Percentiles rank a stretch among this genome's conserved stretches.
Evolutionary conservation across 305 asterid genomes (phyloP).

Genomic region (Fraxinus platypoda): DNA sequence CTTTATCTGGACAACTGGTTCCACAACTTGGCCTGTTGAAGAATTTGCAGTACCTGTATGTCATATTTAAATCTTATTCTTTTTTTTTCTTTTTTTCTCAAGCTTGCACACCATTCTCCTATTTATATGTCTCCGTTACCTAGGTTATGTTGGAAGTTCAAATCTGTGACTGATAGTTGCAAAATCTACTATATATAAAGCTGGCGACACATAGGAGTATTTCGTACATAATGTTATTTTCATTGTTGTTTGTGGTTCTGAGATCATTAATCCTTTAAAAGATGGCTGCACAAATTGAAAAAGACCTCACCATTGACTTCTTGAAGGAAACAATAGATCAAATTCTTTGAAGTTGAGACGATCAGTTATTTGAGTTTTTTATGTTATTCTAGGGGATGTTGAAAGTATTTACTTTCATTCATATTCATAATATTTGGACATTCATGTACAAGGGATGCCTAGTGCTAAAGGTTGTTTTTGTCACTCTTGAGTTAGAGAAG

Average conservation of each 20-base stretch:
- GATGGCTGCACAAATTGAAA: background rate
- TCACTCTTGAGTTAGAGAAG: background rate
- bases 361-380: background rate
- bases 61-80: slow-evolving; percentile 6
- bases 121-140: background rate
- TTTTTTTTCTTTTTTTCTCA: background rate
- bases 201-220: slow-evolving; percentile 6
- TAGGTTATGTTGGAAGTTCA: background rate
- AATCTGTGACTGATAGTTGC: slow-evolving; percentile 8
- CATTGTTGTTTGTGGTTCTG: background rate
- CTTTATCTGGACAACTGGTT: slow-evolving; percentile 81
- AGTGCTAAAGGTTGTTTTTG: background rate
- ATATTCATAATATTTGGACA: background rate
- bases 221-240: background rate
- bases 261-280: background rate
- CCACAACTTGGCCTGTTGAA: slow-evolving; percentile 86
- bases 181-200: background rate
- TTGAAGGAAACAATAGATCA: background rate
- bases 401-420: background rate
- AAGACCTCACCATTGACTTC: background rate
- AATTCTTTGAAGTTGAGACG: background rate
- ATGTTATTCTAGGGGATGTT: background rate
- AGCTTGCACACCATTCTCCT: background rate
- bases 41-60: slow-evolving; percentile 96
- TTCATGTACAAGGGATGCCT: background rate